These are phyloP conservation scores for Penicilliopsis zonata DNA, from an alignment of 495 filamentous ascomycete species.

Conservation along the genomic window DNA sequence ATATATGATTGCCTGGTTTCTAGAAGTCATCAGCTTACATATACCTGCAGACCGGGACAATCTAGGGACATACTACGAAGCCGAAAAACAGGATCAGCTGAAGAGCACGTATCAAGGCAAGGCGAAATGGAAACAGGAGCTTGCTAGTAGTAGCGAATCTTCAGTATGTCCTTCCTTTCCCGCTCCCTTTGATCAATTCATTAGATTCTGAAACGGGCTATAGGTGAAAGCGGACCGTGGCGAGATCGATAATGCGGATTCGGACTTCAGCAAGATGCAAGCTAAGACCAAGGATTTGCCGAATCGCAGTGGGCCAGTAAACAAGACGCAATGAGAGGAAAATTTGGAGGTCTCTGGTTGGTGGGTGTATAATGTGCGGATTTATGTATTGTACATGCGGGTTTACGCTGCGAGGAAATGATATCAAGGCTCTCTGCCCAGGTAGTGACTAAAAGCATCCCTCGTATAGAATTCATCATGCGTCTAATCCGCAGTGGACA, in stretches of 20 bases:
- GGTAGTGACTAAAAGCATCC: too few species aligned
- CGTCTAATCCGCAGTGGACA: too few species aligned
- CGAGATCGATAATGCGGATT: constrained; percentile 31
- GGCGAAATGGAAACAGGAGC: constrained; percentile 67
- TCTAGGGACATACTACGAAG: constrained; percentile 40
- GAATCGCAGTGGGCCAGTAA: constrained; percentile 8
- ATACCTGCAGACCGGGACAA: constrained; percentile 23
- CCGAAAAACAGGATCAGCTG: constrained; percentile 61
- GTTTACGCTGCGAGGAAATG: too few species aligned
- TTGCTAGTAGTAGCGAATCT: constrained; percentile 73
- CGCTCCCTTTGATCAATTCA: not conserved
- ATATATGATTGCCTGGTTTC: not conserved
- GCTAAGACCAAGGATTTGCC: constrained; percentile 31
- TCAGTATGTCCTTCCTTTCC: constrained; percentile 34
- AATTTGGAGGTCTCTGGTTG: too few species aligned
- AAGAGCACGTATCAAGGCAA: constrained; percentile 61
- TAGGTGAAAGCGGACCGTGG: constrained; percentile 56
- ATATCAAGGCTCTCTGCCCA: too few species aligned
- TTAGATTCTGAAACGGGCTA: constrained; percentile 1
- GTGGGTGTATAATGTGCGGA: too few species aligned
- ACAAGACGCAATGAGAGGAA: constrained; percentile 9
- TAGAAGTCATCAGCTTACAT: not conserved
- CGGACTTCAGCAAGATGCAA: constrained; percentile 40
- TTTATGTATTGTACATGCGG: too few species aligned
- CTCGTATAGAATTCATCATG: too few species aligned